Evolutionary conservation across 2,329 filamentous ascomycete genomes (phyloP).

Genomic region (Alternaria novae-zelandiae): DNA sequence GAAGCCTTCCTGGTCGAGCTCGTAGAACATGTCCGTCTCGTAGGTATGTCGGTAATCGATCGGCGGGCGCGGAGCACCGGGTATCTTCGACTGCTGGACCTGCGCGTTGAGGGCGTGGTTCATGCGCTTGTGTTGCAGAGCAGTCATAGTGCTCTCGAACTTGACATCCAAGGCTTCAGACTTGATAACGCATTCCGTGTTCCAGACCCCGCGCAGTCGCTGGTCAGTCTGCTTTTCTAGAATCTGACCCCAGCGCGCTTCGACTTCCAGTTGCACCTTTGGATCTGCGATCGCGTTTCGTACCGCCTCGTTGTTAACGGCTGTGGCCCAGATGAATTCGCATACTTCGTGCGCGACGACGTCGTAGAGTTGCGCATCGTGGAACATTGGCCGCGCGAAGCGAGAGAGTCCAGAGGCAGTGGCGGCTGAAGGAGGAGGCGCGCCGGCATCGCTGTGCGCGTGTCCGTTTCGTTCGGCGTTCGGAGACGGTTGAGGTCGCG

Average conservation of each 20-base stretch:
- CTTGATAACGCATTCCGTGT: constrained; percentile 58
- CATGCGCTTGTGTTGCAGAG: constrained; percentile 84
- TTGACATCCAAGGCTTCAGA: constrained; percentile 31
- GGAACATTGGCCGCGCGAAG: constrained; percentile 69
- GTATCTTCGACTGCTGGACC: constrained; percentile 61
- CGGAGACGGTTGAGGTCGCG: constrained; percentile 17
- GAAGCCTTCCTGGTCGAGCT: constrained; percentile 59
- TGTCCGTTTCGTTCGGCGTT: constrained; percentile 28
- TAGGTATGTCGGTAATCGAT: constrained; percentile 82
- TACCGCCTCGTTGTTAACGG: constrained; percentile 70
- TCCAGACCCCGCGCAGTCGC: constrained; percentile 69
- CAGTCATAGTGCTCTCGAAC: constrained; percentile 90
- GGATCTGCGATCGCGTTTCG: constrained; percentile 57
- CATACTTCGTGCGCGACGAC: constrained; percentile 77
- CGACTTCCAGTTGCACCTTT: constrained; percentile 83
- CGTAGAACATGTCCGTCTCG: constrained; percentile 81
- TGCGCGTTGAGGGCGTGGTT: constrained; percentile 83
- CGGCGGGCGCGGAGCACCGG: constrained; percentile 58
- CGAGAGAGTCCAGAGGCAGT: constrained; percentile 26
- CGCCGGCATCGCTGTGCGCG: constrained; percentile 13
- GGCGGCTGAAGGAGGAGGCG: constrained; percentile 14
- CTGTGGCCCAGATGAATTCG: constrained; percentile 78
- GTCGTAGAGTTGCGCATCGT: constrained; percentile 70
- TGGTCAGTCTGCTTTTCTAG: constrained; percentile 74
- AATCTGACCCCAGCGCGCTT: constrained; percentile 88